Percentiles rank a stretch among this genome's conserved stretches.
Conservation (phyloP, 352 stramenopile genomes). For the Pythium pectinolyticum region DNA sequence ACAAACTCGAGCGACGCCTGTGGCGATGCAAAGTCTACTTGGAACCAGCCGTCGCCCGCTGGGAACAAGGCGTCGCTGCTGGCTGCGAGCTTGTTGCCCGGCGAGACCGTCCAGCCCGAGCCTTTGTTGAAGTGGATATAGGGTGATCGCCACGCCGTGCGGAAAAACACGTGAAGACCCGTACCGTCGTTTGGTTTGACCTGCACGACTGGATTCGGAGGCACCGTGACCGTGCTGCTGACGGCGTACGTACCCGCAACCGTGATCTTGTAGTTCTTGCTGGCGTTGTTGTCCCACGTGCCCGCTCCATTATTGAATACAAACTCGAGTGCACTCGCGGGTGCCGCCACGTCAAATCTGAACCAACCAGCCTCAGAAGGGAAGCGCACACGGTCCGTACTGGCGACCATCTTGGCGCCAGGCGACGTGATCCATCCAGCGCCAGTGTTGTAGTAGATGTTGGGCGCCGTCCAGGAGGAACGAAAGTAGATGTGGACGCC, state of each 20-base stretch:
- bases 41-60: constrained; percentile 40
- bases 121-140: no score
- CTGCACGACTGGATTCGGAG: constrained; percentile 10
- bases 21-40: constrained; percentile 30
- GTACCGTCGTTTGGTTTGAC: no score
- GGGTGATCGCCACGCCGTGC: no score
- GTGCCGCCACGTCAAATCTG: constrained; percentile 31
- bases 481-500: constrained; percentile 52
- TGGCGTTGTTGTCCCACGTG: constrained; percentile 44
- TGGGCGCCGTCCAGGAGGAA: constrained; percentile 40
- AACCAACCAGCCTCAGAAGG: constrained; percentile 44
- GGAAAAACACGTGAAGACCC: no score
- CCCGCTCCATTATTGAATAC: constrained; percentile 45
- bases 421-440: constrained; percentile 25
- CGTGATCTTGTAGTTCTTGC: constrained; percentile 41
- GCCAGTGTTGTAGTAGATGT: constrained; percentile 55
- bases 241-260: constrained; percentile 33
- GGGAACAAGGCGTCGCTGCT: constrained; percentile 42
- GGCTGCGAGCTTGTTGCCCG: constrained; percentile 27
- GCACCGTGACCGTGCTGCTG: constrained; percentile 9
- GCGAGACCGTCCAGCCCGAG: constrained; percentile 37
- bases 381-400: constrained; percentile 37
- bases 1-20: constrained; percentile 32
- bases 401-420: constrained; percentile 33
- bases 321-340: constrained; percentile 32